A percentile compares a stretch with the other conserved stretches of the same genome.
phyloP scores from a whole-genome alignment of 176 grass and related monocot species.

The Thalia dealbata region DNA sequence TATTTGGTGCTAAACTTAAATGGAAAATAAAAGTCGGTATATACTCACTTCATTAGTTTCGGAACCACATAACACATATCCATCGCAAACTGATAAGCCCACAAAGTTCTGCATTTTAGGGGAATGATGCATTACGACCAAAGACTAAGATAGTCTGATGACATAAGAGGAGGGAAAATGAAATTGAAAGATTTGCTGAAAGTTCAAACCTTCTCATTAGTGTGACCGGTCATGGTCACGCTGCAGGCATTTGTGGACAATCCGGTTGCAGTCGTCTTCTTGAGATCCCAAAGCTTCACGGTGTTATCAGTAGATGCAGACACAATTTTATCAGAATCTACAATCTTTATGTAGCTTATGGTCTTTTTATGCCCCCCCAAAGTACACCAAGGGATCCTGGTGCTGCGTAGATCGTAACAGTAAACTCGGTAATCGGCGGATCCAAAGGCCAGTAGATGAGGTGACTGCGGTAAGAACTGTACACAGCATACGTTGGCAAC shows the following conservation, averaged over 20 bases:
- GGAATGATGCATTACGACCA: not conserved
- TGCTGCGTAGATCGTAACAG: constrained; percentile 93
- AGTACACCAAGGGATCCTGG: constrained; percentile 91
- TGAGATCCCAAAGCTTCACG: constrained; percentile 96
- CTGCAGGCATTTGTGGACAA: constrained; percentile 59
- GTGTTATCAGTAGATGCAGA: constrained; percentile 92
- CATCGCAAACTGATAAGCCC: constrained; percentile 80
- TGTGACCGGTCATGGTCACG: constrained; percentile 69
- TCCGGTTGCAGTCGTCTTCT: constrained; percentile 40
- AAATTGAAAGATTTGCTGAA: not conserved
- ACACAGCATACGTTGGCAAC: constrained; percentile 89
- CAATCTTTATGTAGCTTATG: constrained; percentile 83
- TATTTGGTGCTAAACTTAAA: not conserved
- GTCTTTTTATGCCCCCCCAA: constrained; percentile 82
- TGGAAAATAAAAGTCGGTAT: constrained; percentile 8
- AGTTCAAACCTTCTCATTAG: constrained; percentile 75
- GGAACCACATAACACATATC: constrained; percentile 89
- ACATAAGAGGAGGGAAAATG: not conserved
- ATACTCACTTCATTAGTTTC: constrained; percentile 89
- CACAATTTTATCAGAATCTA: constrained; percentile 67
- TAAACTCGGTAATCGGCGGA: constrained; percentile 82
- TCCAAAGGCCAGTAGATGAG: constrained; percentile 74
- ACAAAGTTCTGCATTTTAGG: constrained; percentile 84
- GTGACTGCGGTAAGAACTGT: constrained; percentile 78
- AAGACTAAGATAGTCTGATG: not conserved